Percentiles rank a stretch among this genome's conserved stretches.
Evolutionary conservation across 306 rosid genomes (phyloP).

Genomic region (Ormosia semicastrata): DNA sequence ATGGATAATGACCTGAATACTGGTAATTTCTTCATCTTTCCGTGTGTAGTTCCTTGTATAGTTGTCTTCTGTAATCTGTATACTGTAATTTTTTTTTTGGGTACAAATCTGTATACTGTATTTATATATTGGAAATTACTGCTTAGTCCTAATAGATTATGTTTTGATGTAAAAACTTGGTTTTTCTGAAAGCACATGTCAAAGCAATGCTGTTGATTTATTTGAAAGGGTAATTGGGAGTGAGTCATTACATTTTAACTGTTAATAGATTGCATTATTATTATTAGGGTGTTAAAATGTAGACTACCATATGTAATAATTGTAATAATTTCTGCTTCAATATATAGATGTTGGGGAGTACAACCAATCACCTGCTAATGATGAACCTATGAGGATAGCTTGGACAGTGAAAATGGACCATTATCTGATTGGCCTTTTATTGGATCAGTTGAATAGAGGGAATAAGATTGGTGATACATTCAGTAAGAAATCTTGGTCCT

Average conservation of each 20-base stretch:
- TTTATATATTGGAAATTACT: background rate
- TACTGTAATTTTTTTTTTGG: no score
- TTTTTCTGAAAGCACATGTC: background rate
- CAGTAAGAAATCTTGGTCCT: conserved; percentile 38
- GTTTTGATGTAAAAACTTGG: background rate
- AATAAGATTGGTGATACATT: conserved; percentile 27
- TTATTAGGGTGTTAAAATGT: background rate
- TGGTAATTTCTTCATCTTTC: conserved; percentile 33
- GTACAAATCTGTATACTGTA: background rate
- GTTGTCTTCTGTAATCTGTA: background rate
- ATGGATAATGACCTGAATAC: conserved; percentile 29
- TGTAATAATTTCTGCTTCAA: background rate
- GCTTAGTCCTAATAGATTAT: background rate
- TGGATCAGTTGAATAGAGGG: conserved; percentile 41
- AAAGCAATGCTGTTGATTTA: background rate
- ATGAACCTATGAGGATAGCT: conserved; percentile 20
- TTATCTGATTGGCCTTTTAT: conserved; percentile 29
- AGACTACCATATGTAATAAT: background rate
- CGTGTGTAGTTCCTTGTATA: background rate
- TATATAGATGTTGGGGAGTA: conserved; percentile 30
- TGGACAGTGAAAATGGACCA: conserved; percentile 41
- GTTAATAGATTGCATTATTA: background rate
- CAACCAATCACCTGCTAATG: conserved; percentile 27
- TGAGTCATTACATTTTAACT: background rate
- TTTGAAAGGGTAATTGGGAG: background rate